Evolutionary conservation across 2,329 filamentous ascomycete species (phyloP).

Genomic region (Aspergillus chevalieri): DNA sequence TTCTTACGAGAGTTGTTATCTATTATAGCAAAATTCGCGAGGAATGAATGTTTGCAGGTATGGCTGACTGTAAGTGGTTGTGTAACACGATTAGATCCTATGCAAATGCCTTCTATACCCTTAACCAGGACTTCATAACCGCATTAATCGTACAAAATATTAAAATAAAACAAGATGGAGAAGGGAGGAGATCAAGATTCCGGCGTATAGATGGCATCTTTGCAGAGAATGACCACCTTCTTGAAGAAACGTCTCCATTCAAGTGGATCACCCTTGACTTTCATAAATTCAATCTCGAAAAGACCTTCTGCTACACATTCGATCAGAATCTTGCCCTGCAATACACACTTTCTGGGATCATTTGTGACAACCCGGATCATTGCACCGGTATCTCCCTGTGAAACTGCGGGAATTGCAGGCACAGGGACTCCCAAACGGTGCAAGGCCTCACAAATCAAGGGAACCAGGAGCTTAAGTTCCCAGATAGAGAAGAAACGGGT

Average conservation of each 20-base stretch:
- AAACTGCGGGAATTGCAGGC: slow-evolving; percentile 42
- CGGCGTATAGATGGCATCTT: slow-evolving; percentile 69
- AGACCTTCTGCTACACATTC: slow-evolving; percentile 51
- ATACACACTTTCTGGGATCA: slow-evolving; percentile 46
- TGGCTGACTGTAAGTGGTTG: background rate
- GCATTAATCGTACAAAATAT: slow-evolving; percentile 12
- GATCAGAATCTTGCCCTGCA: slow-evolving; percentile 41
- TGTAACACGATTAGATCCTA: background rate
- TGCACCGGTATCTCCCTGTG: slow-evolving; percentile 47
- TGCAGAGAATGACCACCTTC: slow-evolving; percentile 80
- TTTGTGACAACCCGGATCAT: slow-evolving; percentile 67
- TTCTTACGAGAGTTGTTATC: no score
- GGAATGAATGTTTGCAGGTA: background rate
- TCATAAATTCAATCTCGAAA: slow-evolving; percentile 84
- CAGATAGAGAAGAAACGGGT: slow-evolving; percentile 89
- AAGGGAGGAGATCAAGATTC: slow-evolving; percentile 26
- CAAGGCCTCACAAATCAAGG: slow-evolving; percentile 72
- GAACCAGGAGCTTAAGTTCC: slow-evolving; percentile 66
- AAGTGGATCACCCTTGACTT: slow-evolving; percentile 89
- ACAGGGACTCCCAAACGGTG: slow-evolving; percentile 79
- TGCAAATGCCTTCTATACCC: background rate
- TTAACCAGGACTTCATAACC: slow-evolving; percentile 8
- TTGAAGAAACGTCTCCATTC: slow-evolving; percentile 98
- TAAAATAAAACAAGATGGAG: background rate
- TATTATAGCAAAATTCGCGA: background rate